phyloP scores from a whole-genome alignment of 768 basidiomycete species.

The Pholiota microspora region DNA sequence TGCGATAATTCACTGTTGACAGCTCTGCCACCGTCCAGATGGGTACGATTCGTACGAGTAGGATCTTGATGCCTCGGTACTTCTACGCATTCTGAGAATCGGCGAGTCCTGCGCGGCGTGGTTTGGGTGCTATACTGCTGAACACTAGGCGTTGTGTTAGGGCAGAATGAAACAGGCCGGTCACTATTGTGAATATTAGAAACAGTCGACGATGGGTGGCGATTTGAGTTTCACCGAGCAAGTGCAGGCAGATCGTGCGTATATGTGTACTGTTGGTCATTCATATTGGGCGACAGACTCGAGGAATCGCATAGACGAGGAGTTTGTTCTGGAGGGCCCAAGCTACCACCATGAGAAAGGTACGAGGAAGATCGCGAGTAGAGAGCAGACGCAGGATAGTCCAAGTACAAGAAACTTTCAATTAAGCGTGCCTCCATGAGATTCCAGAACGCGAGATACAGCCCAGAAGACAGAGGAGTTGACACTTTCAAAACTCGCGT shows the following conservation, averaged over 20 bases:
- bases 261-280: neutral
- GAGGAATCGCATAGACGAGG: neutral
- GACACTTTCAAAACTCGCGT: neutral
- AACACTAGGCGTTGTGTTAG: neutral
- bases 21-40: neutral
- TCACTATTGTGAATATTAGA: slow-evolving; percentile 2
- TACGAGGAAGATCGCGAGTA: neutral
- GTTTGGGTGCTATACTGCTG: neutral
- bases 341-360: neutral
- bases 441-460: neutral
- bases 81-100: slow-evolving; percentile 1
- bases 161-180: neutral
- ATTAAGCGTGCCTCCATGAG: neutral
- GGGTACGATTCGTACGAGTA: neutral
- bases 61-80: neutral
- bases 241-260: neutral
- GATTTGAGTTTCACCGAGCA: neutral
- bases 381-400: neutral
- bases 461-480: neutral
- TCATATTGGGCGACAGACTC: neutral
- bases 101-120: neutral
- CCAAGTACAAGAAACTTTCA: slow-evolving; percentile 3
- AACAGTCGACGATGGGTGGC: neutral
- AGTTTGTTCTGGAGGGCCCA: neutral
- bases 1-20: neutral